A percentile compares a stretch with the other conserved stretches of the same genome.
Conservation (phyloP, 257 asterid species). For the Handroanthus guayacan region DNA sequence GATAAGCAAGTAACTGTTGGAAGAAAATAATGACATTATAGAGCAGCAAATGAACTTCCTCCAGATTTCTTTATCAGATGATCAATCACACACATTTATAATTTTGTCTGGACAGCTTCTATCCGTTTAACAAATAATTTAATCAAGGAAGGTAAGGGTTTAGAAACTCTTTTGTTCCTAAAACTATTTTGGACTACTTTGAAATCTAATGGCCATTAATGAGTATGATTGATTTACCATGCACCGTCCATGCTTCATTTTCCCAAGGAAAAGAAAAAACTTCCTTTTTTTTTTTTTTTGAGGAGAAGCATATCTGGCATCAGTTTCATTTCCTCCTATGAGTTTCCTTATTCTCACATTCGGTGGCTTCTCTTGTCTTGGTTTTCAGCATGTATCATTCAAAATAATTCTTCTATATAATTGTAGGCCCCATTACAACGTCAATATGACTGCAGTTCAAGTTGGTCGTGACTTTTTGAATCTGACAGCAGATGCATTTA, state of each 20-base stretch:
- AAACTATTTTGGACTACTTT: not conserved
- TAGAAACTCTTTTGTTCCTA: slow-evolving; percentile 14
- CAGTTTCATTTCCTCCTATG: slow-evolving; percentile 8
- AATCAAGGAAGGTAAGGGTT: slow-evolving; percentile 1
- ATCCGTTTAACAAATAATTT: no score
- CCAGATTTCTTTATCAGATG: not conserved
- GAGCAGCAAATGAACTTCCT: not conserved
- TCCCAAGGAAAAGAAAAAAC: slow-evolving; percentile 2
- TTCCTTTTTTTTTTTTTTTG: not conserved
- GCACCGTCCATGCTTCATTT: slow-evolving; percentile 28
- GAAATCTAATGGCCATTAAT: slow-evolving; percentile 13
- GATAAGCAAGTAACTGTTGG: slow-evolving; percentile 7
- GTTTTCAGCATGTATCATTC: slow-evolving; percentile 18
- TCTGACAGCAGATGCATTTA: slow-evolving; percentile 66
- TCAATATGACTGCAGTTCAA: slow-evolving; percentile 91
- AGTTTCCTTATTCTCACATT: slow-evolving; percentile 18
- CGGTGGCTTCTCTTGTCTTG: slow-evolving; percentile 12
- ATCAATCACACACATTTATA: no score
- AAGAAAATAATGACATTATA: slow-evolving; percentile 9
- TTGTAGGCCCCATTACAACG: slow-evolving; percentile 95
- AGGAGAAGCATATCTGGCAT: not conserved
- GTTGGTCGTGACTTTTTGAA: slow-evolving; percentile 73
- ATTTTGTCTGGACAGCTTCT: no score
- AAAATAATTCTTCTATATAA: slow-evolving; percentile 22
- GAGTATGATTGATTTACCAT: slow-evolving; percentile 16